phyloP scores from a whole-genome alignment of 1,284 basidiomycete genomes.

The Ustanciosporium gigantosporum region DNA sequence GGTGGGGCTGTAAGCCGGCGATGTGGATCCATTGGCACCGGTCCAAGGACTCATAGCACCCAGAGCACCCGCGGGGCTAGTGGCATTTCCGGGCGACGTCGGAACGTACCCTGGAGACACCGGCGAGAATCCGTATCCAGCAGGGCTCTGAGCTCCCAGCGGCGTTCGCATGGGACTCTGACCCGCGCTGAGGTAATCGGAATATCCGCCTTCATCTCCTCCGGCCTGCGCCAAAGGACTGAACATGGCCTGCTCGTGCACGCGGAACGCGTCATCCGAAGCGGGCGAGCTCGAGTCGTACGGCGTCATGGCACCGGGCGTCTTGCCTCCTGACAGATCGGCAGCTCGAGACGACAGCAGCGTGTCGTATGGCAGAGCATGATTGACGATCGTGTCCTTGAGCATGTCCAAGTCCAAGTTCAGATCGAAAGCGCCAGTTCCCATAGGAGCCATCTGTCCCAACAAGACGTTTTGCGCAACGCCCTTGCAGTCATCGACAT shows the following conservation, averaged over 20 bases:
- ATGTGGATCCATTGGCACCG: slow-evolving; percentile 64
- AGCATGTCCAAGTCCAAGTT: slow-evolving; percentile 96
- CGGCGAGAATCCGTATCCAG: slow-evolving; percentile 57
- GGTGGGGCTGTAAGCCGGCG: slow-evolving; percentile 66
- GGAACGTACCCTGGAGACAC: slow-evolving; percentile 54
- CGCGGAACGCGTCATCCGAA: slow-evolving; percentile 63
- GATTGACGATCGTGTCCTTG: slow-evolving; percentile 97
- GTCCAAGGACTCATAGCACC: slow-evolving; percentile 64
- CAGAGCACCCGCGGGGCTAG: slow-evolving; percentile 66
- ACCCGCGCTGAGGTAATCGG: slow-evolving; percentile 72
- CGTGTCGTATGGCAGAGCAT: slow-evolving; percentile 73
- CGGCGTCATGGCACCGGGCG: slow-evolving; percentile 58
- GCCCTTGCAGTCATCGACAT: slow-evolving; percentile 96
- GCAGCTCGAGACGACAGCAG: slow-evolving; percentile 63
- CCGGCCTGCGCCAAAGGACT: slow-evolving; percentile 88
- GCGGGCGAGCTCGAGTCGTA: slow-evolving; percentile 78
- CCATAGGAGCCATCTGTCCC: slow-evolving; percentile 89
- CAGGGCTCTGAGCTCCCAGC: slow-evolving; percentile 53
- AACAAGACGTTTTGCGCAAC: slow-evolving; percentile 98
- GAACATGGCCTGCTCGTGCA: slow-evolving; percentile 85
- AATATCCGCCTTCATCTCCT: slow-evolving; percentile 74
- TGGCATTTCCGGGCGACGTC: slow-evolving; percentile 53
- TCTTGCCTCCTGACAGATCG: slow-evolving; percentile 51
- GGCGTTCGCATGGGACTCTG: slow-evolving; percentile 71
- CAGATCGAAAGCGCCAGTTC: slow-evolving; percentile 79